Conservation (phyloP, 1,139 yeast species). For the Lodderomyces orthopsilosis region DNA sequence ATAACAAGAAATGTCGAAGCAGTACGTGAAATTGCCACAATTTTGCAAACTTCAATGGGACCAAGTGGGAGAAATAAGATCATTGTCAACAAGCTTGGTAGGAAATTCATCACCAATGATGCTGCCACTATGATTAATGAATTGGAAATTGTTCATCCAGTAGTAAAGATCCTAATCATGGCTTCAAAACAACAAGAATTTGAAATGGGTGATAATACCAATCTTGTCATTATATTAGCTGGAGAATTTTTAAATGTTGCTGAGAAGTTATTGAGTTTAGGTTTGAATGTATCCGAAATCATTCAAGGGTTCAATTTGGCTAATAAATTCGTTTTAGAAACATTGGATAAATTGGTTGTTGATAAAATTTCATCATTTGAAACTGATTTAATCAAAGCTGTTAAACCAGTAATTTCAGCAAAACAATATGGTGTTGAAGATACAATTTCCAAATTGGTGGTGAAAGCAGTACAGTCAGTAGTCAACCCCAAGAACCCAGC, state of each 20-base stretch:
- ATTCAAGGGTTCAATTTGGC: constrained; percentile 89
- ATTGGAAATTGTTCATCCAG: constrained; percentile 94
- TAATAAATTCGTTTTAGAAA: constrained; percentile 64
- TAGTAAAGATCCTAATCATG: constrained; percentile 93
- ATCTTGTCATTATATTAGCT: constrained; percentile 60
- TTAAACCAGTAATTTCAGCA: constrained; percentile 86
- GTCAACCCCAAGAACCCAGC: constrained; percentile 63
- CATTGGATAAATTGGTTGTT: constrained; percentile 63
- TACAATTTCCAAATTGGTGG: constrained; percentile 70
- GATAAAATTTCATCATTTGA: constrained; percentile 60
- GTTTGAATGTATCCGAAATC: constrained; percentile 86
- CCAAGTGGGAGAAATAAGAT: constrained; percentile 97
- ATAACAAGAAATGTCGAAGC: constrained; percentile 90
- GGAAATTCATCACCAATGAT: constrained; percentile 87
- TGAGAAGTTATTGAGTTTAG: constrained; percentile 78
- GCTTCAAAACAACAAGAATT: constrained; percentile 95
- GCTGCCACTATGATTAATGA: constrained; percentile 96
- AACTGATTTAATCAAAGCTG: constrained; percentile 61
- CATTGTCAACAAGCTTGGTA: constrained; percentile 78
- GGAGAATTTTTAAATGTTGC: constrained; percentile 86
- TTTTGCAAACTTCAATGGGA: constrained; percentile 93
- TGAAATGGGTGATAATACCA: constrained; percentile 60
- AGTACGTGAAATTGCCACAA: constrained; percentile 85
- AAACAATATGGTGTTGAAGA: constrained; percentile 92
- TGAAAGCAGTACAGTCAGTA: constrained; percentile 79